These are phyloP conservation scores for Crithidia acanthocephali DNA, from an alignment of 208 protist genomes.

Conservation along the genomic window DNA sequence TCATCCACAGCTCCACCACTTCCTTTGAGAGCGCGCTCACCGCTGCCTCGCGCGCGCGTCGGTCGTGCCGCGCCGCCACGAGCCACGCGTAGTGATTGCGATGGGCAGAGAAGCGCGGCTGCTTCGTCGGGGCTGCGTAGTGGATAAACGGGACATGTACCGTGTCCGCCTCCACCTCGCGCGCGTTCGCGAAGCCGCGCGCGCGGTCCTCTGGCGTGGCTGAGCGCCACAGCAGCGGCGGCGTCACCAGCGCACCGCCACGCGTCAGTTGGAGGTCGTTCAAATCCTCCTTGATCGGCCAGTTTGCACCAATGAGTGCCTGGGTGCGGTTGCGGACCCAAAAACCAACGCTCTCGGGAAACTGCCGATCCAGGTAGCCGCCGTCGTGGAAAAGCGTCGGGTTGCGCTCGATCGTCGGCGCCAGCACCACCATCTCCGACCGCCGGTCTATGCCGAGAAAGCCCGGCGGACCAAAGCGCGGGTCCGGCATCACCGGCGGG, in stretches of 20 bases:
- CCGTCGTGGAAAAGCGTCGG: slow-evolving; percentile 20
- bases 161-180: slow-evolving; percentile 11
- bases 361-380: slow-evolving; percentile 29
- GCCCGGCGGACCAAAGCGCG: slow-evolving; percentile 14
- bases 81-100: slow-evolving; percentile 36
- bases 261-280: slow-evolving; percentile 9
- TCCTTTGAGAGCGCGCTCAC: slow-evolving; percentile 17
- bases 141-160: slow-evolving; percentile 33
- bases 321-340: slow-evolving; percentile 22
- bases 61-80: slow-evolving; percentile 35
- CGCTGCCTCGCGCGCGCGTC: slow-evolving; percentile 20
- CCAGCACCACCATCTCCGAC: slow-evolving; percentile 29
- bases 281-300: slow-evolving; percentile 2
- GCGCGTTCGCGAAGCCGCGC: slow-evolving; percentile 16
- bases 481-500: slow-evolving; percentile 13
- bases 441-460: slow-evolving; percentile 25
- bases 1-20: slow-evolving; percentile 36
- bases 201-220: slow-evolving; percentile 18
- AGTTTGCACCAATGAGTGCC: slow-evolving; percentile 20
- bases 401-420: slow-evolving; percentile 15
- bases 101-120: slow-evolving; percentile 22
- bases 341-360: neutral
- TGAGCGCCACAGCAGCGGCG: slow-evolving; percentile 36
- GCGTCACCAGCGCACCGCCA: slow-evolving; percentile 22
- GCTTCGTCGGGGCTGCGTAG: slow-evolving; percentile 33